These are phyloP conservation scores for Protomyces inouyei DNA, from an alignment of 1,139 yeast species.

Conservation along the genomic window DNA sequence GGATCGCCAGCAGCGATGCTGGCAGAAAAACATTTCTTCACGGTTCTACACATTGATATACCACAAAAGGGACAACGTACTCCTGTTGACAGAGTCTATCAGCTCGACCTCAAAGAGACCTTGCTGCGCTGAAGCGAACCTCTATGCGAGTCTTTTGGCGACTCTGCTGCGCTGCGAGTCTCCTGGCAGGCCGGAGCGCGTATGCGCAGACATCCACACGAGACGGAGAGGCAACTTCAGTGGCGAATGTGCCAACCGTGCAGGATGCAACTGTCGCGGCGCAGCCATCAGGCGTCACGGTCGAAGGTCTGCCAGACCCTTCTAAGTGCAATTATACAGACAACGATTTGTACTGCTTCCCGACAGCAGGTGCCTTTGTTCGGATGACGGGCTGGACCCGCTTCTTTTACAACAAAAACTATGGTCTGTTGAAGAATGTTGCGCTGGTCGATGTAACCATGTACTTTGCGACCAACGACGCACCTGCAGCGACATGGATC, in stretches of 20 bases:
- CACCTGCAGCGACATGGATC: constrained; percentile 24
- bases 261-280: constrained; percentile 15
- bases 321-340: constrained; percentile 5
- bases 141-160: too few relatives aligned
- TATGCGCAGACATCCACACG: not conserved
- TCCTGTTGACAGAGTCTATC: too few relatives aligned
- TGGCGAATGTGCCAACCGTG: not conserved
- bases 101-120: too few relatives aligned
- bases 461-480: constrained; percentile 19
- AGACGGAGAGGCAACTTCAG: not conserved
- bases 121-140: too few relatives aligned
- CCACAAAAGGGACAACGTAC: too few relatives aligned
- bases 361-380: constrained; percentile 9
- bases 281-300: constrained; percentile 3
- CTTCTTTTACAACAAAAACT: constrained; percentile 14
- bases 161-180: too few relatives aligned
- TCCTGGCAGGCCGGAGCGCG: not conserved
- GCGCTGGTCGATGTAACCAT: constrained; percentile 15
- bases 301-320: constrained; percentile 1
- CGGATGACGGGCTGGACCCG: constrained; percentile 26
- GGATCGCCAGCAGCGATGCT: too few relatives aligned
- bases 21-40: too few relatives aligned
- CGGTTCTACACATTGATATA: too few relatives aligned
- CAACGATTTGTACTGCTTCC: constrained; percentile 6
- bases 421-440: constrained; percentile 4